A percentile compares a stretch with the other conserved stretches of the same genome.
phyloP scores from a whole-genome alignment of 1,139 yeast species.

The Candida glucosophila region DNA sequence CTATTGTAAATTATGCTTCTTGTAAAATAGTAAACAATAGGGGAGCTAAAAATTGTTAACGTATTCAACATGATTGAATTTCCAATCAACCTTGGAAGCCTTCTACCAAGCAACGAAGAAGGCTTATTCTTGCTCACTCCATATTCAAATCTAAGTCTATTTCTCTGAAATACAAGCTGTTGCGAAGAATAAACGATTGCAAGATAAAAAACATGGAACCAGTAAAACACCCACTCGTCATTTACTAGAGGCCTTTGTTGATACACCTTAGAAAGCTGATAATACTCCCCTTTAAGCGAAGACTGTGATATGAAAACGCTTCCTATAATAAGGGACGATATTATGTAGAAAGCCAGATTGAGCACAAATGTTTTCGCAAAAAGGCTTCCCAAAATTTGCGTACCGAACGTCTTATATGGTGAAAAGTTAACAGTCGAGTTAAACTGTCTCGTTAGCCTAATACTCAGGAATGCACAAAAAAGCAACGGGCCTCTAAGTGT shows the following conservation, averaged over 20 bases:
- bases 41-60: slow-evolving; percentile 22
- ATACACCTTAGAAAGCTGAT: slow-evolving; percentile 36
- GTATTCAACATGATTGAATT: slow-evolving; percentile 28
- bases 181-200: slow-evolving; percentile 44
- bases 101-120: slow-evolving; percentile 22
- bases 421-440: slow-evolving; percentile 45
- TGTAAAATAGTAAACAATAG: slow-evolving; percentile 37
- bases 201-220: slow-evolving; percentile 27
- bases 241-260: slow-evolving; percentile 49
- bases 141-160: slow-evolving; percentile 43
- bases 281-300: slow-evolving; percentile 20
- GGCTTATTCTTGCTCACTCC: slow-evolving; percentile 39
- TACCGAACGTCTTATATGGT: slow-evolving; percentile 40
- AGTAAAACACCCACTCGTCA: slow-evolving; percentile 52
- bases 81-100: slow-evolving; percentile 24
- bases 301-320: slow-evolving; percentile 22
- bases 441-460: slow-evolving; percentile 41
- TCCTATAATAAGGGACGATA: slow-evolving; percentile 27
- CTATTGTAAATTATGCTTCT: slow-evolving; percentile 39
- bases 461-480: slow-evolving; percentile 20
- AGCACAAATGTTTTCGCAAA: slow-evolving; percentile 30
- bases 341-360: slow-evolving; percentile 24
- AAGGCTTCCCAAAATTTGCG: slow-evolving; percentile 41
- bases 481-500: slow-evolving; percentile 24
- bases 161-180: slow-evolving; percentile 52